Evolutionary conservation across 2,329 filamentous ascomycete genomes (phyloP), one percentile per base, ranked within the genome.

Genomic region (Fusarium napiforme): DNA sequence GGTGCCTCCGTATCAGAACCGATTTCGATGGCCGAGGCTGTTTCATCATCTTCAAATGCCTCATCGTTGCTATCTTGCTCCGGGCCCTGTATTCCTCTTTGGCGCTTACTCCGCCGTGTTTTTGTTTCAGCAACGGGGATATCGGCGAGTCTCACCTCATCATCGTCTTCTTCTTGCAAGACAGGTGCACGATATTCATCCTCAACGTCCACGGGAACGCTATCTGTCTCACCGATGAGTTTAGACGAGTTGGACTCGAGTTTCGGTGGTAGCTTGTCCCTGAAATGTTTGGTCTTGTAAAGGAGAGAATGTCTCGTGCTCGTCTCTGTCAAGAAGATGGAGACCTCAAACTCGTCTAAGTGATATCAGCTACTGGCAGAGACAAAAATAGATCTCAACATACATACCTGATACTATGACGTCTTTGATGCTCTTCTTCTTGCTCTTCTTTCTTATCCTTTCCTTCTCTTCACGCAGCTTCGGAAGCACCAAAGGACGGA

Each of bases 261-360:
- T 75, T 84, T 86, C 3, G 83, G 83, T 62, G 87, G 85, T 1
- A 83, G 81, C 53, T 86, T 89, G 64, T 91, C 88, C 66, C 88
- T 87, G 75, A 95, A 95, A 23, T 90, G 87, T 83, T 97, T 98
- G 77, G 93, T 91, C 81, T 96, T 97, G 63, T 91, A 93, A 65
- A 98, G 87, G 42, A 99, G 85, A 39, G 94, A 93, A 84, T 98
- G 96, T 19, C 95, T 90, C 7, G 93, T 95, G 58, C 90, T 91
- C 12, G 93, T 93, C 81, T 97, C 94, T 50, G 93, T 97, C 74
- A 99, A 86, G 83, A 98, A 98, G 73, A 99, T 93, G 42, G 95
- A 93, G 19, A 98, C 94, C 80, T 98, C 95, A 79, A 98, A 99
- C 75, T 97, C 96, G 82, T 98, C 96, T 96, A 77, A 61, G 69